Evolutionary conservation across 768 basidiomycete species (phyloP).

Genomic region (Collybia sp.): DNA sequence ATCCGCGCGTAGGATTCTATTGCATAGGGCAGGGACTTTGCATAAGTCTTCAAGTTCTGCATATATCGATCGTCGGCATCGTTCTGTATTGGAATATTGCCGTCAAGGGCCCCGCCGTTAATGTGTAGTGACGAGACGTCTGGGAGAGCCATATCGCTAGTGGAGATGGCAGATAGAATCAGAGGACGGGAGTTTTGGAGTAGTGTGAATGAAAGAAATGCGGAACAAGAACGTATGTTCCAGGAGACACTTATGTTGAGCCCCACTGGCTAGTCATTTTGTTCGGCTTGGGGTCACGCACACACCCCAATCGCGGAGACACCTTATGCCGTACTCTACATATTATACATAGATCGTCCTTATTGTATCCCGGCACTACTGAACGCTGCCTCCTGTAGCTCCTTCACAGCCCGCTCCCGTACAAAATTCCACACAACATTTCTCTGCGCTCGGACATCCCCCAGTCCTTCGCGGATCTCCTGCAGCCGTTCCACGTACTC

Average conservation of each 20-base stretch:
- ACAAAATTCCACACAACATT: conserved; percentile 74
- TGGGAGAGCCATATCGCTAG: conserved; percentile 34
- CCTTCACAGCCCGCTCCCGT: conserved; percentile 67
- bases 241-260: background rate
- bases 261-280: background rate
- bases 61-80: conserved; percentile 40
- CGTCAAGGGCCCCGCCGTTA: conserved; percentile 23
- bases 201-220: conserved; percentile 4
- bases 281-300: too few species aligned
- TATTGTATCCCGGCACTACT: conserved; percentile 16
- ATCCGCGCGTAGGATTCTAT: conserved; percentile 75
- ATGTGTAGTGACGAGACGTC: conserved; percentile 43
- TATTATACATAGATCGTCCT: too few species aligned
- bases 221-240: background rate
- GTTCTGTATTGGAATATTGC: conserved; percentile 19
- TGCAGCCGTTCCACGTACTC: conserved; percentile 84
- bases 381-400: conserved; percentile 64
- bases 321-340: too few species aligned
- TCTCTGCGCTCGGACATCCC: conserved; percentile 68
- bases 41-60: conserved; percentile 59
- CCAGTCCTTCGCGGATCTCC: conserved; percentile 79
- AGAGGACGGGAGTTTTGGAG: background rate
- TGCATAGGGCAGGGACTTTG: conserved; percentile 66
- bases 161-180: background rate
- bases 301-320: too few species aligned